phyloP scores from a whole-genome alignment of 2,329 filamentous ascomycete genomes.

The Microsporum audouinii region DNA sequence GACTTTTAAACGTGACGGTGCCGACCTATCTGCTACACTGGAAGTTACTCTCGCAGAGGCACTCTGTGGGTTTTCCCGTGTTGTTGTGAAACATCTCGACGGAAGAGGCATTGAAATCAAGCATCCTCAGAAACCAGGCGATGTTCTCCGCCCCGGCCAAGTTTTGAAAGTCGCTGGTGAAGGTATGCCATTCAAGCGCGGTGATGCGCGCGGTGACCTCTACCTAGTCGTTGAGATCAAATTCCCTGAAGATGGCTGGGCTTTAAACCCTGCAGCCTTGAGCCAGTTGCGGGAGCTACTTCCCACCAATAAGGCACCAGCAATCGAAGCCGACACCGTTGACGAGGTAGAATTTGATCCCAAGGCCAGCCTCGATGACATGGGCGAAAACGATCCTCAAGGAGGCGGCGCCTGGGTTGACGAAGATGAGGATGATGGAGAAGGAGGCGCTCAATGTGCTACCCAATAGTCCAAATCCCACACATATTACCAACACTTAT shows the following conservation, averaged over 20 bases:
- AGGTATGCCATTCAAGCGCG: conserved; percentile 87
- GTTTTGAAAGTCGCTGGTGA: conserved; percentile 77
- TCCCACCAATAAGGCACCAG: conserved; percentile 48
- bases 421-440: conserved; percentile 35
- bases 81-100: conserved; percentile 85
- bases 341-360: conserved; percentile 82
- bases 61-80: conserved; percentile 76
- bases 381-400: conserved; percentile 35
- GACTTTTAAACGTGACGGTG: conserved; percentile 67
- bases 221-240: conserved; percentile 77
- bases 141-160: conserved; percentile 71
- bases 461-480: conserved; percentile 30
- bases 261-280: conserved; percentile 58
- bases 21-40: conserved; percentile 73
- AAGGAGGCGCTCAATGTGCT: conserved; percentile 35
- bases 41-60: conserved; percentile 74
- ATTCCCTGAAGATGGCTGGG: conserved; percentile 81
- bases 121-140: conserved; percentile 63
- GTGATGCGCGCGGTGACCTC: conserved; percentile 72
- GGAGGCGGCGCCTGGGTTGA: conserved; percentile 39
- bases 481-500: neutral
- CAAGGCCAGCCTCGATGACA: conserved; percentile 70
- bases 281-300: conserved; percentile 63
- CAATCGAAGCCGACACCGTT: conserved; percentile 59
- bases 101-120: conserved; percentile 76